Evolutionary conservation across 345 rosid genomes (phyloP), one percentile per base, ranked within the genome.

Genomic region (Eucalyptus melliodora): DNA sequence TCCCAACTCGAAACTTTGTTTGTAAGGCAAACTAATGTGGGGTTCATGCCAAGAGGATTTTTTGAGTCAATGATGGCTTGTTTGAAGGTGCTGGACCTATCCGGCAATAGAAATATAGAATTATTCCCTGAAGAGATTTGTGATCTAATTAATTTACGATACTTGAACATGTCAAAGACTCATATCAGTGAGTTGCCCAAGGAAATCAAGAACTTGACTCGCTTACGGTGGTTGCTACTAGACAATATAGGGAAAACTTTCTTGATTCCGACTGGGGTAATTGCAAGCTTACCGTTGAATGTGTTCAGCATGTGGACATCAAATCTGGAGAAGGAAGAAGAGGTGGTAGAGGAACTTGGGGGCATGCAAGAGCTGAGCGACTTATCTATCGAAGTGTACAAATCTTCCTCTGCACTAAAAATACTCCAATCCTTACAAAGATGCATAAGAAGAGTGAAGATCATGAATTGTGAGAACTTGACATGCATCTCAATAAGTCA

Each of bases 191-290:
- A 26, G 8, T 27, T 60, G 67, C 31, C 16, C 4, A 11, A 1
- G 67, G 31, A 60, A 27, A 27, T 60, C 8, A 60, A 27, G 69
- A 60, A 60, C 31, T 60, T 27, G 69, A 60, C 16, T 60, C 0
- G 3, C 7, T 60, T 60, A 27, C 69, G 1, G 0, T 60, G 31
- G 69, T 27, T 60, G 31, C 16, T 60, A 11, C 16, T 27, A 6
- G 2, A 60, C 0, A 0, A 0, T 60, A 11, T 27, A 60, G 1
- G 14, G 2, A 2, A 2, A 0, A 12, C 0, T 3, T 0, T 62
- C 69, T 4, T 62, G 2, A 62, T 62, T 30, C 34, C 9, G 0
- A 62, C 1, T 0, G 17, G 9, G 69, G 31, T 3, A 30, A 30
- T 62, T 0, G 3, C 16, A 62, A 62, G 69, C 34, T 13, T 62